phyloP scores from a whole-genome alignment of 192 early-diverging fungal species.

The Cladochytrium replicatum region DNA sequence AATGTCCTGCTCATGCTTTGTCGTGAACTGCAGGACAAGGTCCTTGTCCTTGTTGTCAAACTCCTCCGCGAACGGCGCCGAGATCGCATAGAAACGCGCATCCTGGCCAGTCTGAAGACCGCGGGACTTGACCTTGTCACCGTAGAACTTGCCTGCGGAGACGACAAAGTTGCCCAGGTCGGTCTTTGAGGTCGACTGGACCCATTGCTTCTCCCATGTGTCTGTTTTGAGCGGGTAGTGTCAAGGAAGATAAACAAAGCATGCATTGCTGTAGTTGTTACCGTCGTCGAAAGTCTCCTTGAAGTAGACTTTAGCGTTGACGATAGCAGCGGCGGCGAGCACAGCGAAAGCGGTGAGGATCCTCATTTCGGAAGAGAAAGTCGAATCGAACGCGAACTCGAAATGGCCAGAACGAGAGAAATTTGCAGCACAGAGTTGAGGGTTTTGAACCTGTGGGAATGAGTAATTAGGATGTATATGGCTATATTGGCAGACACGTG shows the following conservation, averaged over 20 bases:
- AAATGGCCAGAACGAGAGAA: too few species aligned
- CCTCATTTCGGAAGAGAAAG: too few species aligned
- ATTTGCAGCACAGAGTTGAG: too few species aligned
- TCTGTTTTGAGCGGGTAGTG: too few species aligned
- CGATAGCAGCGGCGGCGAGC: too few species aligned
- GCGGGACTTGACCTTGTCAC: constrained; percentile 51
- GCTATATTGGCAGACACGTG: too few species aligned
- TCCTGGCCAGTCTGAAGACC: constrained; percentile 78
- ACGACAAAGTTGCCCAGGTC: constrained; percentile 70
- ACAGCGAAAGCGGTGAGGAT: too few species aligned
- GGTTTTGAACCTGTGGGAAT: too few species aligned
- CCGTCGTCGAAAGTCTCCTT: constrained; percentile 75
- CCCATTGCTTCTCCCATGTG: constrained; percentile 61
- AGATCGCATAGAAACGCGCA: constrained; percentile 74
- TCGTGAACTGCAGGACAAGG: constrained; percentile 79
- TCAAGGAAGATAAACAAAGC: too few species aligned
- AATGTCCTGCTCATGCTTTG: constrained; percentile 82
- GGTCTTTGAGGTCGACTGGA: constrained; percentile 47
- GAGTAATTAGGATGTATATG: too few species aligned
- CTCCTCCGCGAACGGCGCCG: constrained; percentile 58
- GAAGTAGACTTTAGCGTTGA: constrained; percentile 72
- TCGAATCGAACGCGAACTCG: too few species aligned
- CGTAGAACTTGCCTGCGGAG: constrained; percentile 63
- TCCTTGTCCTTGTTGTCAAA: constrained; percentile 78
- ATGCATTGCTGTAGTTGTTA: not conserved